phyloP scores from a whole-genome alignment of 306 rosid genomes.

The Mucuna pruriens region DNA sequence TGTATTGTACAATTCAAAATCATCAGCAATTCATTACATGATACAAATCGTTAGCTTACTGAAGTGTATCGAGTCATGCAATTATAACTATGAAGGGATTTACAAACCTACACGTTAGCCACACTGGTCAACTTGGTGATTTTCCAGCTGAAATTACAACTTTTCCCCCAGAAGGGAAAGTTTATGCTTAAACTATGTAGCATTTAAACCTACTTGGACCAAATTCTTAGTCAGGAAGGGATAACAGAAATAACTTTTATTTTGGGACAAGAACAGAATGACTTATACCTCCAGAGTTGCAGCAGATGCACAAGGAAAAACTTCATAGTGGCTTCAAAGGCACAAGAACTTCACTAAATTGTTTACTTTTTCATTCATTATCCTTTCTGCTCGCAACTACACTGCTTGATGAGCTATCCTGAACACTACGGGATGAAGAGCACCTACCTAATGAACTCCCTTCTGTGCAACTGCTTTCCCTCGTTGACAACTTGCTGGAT shows the following conservation, averaged over 20 bases:
- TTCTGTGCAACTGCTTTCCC: constrained; percentile 54
- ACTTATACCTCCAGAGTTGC: constrained; percentile 31
- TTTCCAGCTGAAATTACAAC: constrained; percentile 33
- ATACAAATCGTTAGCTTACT: neutral
- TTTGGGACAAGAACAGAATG: constrained; percentile 13
- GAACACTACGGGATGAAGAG: constrained; percentile 68
- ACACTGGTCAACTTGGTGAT: constrained; percentile 17
- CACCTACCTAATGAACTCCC: constrained; percentile 76
- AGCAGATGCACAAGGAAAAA: constrained; percentile 27
- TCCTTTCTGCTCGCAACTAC: constrained; percentile 55
- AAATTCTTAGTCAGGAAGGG: constrained; percentile 31
- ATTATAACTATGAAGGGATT: constrained; percentile 7
- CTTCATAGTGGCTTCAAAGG: constrained; percentile 21
- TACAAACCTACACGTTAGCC: constrained; percentile 15
- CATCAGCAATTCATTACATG: neutral
- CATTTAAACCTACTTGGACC: neutral
- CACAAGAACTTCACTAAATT: constrained; percentile 25
- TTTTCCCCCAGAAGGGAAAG: constrained; percentile 8
- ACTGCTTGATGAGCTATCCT: constrained; percentile 76
- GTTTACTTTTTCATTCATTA: constrained; percentile 46
- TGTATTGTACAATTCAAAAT: neutral
- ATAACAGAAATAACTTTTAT: constrained; percentile 12
- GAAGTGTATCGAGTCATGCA: neutral
- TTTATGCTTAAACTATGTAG: neutral
- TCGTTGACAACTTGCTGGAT: constrained; percentile 49